These are phyloP conservation scores for Gentiana straminea DNA, from an alignment of 257 asterid species.

Conservation along the genomic window DNA sequence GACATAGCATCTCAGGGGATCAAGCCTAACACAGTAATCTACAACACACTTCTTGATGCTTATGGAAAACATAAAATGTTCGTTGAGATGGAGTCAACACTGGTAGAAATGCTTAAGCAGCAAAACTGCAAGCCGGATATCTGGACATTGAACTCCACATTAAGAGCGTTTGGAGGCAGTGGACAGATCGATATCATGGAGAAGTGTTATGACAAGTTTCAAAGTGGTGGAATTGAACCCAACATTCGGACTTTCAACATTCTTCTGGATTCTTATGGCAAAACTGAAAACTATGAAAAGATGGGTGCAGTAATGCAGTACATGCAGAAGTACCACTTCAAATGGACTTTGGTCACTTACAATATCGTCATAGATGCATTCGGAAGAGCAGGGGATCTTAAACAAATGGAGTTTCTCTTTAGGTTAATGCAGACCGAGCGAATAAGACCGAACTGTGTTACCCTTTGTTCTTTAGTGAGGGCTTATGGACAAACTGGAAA, in stretches of 20 bases:
- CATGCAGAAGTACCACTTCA: constrained; percentile 84
- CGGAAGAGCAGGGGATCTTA: constrained; percentile 72
- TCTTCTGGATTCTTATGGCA: constrained; percentile 76
- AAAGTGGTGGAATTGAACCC: constrained; percentile 77
- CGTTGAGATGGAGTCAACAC: constrained; percentile 71
- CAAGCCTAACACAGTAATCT: constrained; percentile 70
- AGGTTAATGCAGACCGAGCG: constrained; percentile 89
- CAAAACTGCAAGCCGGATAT: constrained; percentile 62
- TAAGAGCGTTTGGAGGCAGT: constrained; percentile 91
- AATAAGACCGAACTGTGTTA: constrained; percentile 64
- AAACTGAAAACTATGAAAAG: constrained; percentile 64
- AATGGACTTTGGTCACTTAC: constrained; percentile 81
- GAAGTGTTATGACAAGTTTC: constrained; percentile 82
- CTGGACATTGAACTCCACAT: constrained; percentile 95
- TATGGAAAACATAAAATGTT: constrained; percentile 92
- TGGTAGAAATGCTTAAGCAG: constrained; percentile 68
- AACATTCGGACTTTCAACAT: constrained; percentile 81
- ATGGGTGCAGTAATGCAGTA: constrained; percentile 90
- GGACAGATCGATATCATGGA: constrained; percentile 94
- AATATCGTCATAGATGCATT: constrained; percentile 87
- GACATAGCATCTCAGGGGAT: constrained; percentile 68
- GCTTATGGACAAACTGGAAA: constrained; percentile 69
- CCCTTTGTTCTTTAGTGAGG: constrained; percentile 73
- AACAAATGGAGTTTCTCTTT: constrained; percentile 75
- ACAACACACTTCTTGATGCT: constrained; percentile 85